Conservation (phyloP, 768 basidiomycete genomes). For the Dentipellis sp. region DNA sequence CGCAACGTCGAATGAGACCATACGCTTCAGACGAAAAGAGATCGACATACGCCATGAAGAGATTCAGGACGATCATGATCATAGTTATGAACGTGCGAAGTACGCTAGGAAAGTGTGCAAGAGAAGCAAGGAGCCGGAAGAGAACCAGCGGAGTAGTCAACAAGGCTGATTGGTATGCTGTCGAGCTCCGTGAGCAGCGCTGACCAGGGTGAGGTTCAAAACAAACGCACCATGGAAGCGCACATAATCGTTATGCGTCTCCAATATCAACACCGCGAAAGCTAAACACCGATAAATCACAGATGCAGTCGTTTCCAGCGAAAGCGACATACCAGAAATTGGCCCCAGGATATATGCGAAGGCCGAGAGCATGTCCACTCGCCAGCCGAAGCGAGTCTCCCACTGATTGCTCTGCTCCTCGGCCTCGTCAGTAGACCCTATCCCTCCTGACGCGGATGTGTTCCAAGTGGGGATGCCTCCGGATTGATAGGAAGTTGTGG, state of each 20-base stretch:
- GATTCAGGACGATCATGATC: slow-evolving; percentile 28
- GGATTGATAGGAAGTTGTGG: slow-evolving; percentile 53
- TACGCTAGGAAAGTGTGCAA: slow-evolving; percentile 45
- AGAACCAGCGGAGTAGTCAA: slow-evolving; percentile 54
- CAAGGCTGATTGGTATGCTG: slow-evolving; percentile 76
- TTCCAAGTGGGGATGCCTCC: slow-evolving; percentile 54
- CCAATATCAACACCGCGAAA: slow-evolving; percentile 54
- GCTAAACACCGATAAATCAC: slow-evolving; percentile 39
- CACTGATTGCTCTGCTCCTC: slow-evolving; percentile 44
- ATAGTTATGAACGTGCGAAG: slow-evolving; percentile 41
- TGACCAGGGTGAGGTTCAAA: slow-evolving; percentile 3
- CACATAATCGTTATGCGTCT: slow-evolving; percentile 69
- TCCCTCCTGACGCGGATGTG: slow-evolving; percentile 32
- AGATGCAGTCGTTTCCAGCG: slow-evolving; percentile 27
- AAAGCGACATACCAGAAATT: slow-evolving; percentile 46
- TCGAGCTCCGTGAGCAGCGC: slow-evolving; percentile 3
- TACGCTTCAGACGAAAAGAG: neutral
- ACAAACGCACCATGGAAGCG: slow-evolving; percentile 60
- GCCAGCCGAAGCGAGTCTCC: slow-evolving; percentile 60
- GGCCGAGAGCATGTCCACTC: slow-evolving; percentile 60
- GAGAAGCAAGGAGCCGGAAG: slow-evolving; percentile 43
- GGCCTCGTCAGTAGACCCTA: slow-evolving; percentile 26
- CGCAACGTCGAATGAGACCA: neutral
- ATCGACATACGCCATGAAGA: slow-evolving; percentile 48
- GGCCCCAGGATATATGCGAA: slow-evolving; percentile 62